Base-by-base conservation (phyloP, 148 eudicot genomes). In the Nepenthes gracilis region DNA sequence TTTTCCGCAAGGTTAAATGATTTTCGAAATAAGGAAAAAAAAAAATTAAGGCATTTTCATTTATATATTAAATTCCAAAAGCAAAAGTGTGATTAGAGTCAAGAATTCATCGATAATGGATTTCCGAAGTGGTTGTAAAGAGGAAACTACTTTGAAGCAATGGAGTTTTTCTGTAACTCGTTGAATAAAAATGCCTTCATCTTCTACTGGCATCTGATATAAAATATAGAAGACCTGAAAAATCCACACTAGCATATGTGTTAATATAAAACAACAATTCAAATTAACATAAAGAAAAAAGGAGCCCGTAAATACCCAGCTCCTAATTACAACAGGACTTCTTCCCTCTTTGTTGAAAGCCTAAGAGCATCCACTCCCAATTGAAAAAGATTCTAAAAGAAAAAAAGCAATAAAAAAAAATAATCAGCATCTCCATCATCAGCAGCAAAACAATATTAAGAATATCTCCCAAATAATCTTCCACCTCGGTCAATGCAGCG, bases 401-500 rank as follows among this genome's bases (percentile, higher is more conserved):
- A 23, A 12, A 52, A 32, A 52, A 12, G 12, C 12, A 52, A 13
- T 8, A 8, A 40, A 40, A 40, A 40, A 8, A 40, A 40, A 40
- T 0, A 23, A 40, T 8, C 4, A 1, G 4, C 45, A 8, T 8
- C 8, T 23, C 6, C 8, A 43, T 40, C 35, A 15, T 60, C 40
- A 23, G 23, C 63, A 60, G 32, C 47, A 60, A 60, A 33, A 23
- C 9, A 10, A 45, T 40, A 43, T 8, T 7, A 6, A 10, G 8
- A 9, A 58, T 58, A 6, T 43, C 1, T 49, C 36, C 47, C 37
- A 23, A 64, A 77, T 85, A 94, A 35, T 94, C 95, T 7, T 89
- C 99, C 6, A 89, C 99, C 8, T 94, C 95, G 3, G 82, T 71
- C 72, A 94, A 68, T 43, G 80, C 49, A 49, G 97, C 86, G 47